Base-by-base conservation (phyloP, 257 asterid genomes). In the Lavandula angustifolia region DNA sequence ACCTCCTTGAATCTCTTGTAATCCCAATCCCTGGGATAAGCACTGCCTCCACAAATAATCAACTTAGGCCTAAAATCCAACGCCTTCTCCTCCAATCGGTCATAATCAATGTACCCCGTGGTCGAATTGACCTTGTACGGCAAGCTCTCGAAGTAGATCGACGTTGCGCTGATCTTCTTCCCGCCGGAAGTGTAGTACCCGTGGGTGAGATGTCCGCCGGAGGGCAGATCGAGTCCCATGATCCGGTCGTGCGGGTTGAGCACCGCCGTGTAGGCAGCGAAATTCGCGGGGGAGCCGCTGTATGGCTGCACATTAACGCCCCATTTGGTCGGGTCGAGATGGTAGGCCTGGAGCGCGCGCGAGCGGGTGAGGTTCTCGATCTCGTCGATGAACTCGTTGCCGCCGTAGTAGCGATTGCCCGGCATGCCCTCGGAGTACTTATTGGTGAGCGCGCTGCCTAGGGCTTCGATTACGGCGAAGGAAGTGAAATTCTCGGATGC, bases 1-100 rank as follows among this genome's bases (percentile, higher is more conserved):
- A 86, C 57, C 48, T 65, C 76, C 53, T 69, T 83, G 31, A 83
- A 84, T 71, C 86, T 77, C 80, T 81, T 82, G 80, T 83, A 83
- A 78, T 83, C 86, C 89, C 89, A 83, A 62, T 83, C 89, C 75
- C 89, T 80, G 0, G 89, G 89, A 47, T 89, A 92, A 60, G 98
- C 89, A 81, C 98, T 92, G 9, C 96, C 96, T 22, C 96, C 96
- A 32, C 95, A 92, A 14, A 92, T 89, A 51, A 92, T 92, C 85
- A 92, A 35, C 64, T 84, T 92, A 0, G 98, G 98, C 83, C 98
- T 84, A 78, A 92, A 92, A 72, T 86, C 94, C 81, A 86, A 1
- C 9, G 94, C 91, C 76, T 86, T 86, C 83, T 81, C 87, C 75
- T 81, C 82, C 80, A 91, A 73, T 73, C 43, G 81, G 54, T 84